These are phyloP conservation scores for Plenodomus biglobosus DNA, from an alignment of 2,329 filamentous ascomycete genomes.

Conservation along the genomic window DNA sequence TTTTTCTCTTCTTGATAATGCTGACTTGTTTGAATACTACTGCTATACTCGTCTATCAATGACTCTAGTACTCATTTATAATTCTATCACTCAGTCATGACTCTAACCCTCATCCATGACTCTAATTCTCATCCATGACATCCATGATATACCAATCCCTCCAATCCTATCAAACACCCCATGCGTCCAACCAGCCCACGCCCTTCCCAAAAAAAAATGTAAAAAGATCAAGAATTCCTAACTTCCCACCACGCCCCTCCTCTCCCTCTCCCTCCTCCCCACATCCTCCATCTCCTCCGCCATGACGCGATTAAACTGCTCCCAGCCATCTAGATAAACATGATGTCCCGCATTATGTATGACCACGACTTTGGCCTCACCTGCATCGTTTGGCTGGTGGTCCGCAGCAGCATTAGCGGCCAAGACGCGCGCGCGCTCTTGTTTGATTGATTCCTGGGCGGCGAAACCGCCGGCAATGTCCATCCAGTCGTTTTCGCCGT, in stretches of 20 bases:
- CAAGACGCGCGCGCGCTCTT: conserved; percentile 63
- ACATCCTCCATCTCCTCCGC: conserved; percentile 68
- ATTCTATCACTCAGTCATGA: too few species aligned
- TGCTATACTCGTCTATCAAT: too few species aligned
- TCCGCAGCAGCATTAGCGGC: conserved; percentile 64
- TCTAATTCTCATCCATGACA: too few species aligned
- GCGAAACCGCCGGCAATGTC: conserved; percentile 83
- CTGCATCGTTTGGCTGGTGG: conserved; percentile 72
- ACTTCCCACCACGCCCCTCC: background rate
- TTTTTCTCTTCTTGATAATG: too few species aligned
- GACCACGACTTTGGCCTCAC: conserved; percentile 78
- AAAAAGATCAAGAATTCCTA: too few species aligned
- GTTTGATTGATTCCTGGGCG: conserved; percentile 75
- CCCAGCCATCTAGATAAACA: conserved; percentile 69
- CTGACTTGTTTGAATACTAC: too few species aligned
- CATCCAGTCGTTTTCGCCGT: conserved; percentile 99
- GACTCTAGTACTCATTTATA: too few species aligned
- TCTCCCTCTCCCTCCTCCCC: conserved; percentile 41
- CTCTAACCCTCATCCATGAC: too few species aligned
- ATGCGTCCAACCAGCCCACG: background rate
- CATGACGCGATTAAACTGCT: conserved; percentile 70
- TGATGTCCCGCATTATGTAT: conserved; percentile 73
- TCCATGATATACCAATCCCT: too few species aligned
- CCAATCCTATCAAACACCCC: background rate
- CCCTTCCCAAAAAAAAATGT: too few species aligned